phyloP scores from a whole-genome alignment of 257 asterid species.

The Ligustrum vulgare region DNA sequence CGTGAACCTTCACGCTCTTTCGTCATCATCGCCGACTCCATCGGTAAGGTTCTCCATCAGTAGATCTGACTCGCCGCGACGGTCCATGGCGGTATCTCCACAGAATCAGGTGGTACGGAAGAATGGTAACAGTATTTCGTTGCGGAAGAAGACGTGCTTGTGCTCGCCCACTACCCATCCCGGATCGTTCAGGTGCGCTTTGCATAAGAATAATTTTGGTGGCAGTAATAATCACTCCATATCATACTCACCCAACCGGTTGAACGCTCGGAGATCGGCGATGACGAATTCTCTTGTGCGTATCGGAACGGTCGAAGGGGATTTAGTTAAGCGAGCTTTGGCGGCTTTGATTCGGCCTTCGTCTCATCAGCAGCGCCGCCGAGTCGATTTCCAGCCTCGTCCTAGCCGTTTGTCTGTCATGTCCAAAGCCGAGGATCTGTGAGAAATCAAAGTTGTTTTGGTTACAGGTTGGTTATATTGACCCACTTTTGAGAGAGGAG shows the following conservation, averaged over 20 bases:
- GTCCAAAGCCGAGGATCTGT: conserved; percentile 45
- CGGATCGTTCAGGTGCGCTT: conserved; percentile 85
- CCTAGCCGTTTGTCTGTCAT: conserved; percentile 73
- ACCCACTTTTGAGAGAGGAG: not conserved
- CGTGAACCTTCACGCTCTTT: conserved; percentile 66
- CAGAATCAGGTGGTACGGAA: conserved; percentile 63
- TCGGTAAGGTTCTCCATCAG: conserved; percentile 76
- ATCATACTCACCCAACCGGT: conserved; percentile 56
- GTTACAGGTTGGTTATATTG: conserved; percentile 51
- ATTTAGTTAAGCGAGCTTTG: conserved; percentile 71
- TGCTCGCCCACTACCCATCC: conserved; percentile 93
- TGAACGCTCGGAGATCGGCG: conserved; percentile 86
- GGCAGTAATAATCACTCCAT: conserved; percentile 34
- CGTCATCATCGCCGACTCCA: conserved; percentile 53
- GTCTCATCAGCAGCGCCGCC: conserved; percentile 76
- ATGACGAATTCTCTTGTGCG: conserved; percentile 90
- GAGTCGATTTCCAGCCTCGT: conserved; percentile 51
- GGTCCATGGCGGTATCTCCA: conserved; percentile 55
- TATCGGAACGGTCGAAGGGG: conserved; percentile 82
- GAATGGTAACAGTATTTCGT: conserved; percentile 22
- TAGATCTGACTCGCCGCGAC: conserved; percentile 73
- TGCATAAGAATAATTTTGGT: conserved; percentile 60
- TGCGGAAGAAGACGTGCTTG: conserved; percentile 69
- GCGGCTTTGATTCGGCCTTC: conserved; percentile 79
- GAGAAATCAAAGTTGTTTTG: not conserved